phyloP scores from a whole-genome alignment of 1,284 basidiomycete genomes.

The Ustilago cynodontis region DNA sequence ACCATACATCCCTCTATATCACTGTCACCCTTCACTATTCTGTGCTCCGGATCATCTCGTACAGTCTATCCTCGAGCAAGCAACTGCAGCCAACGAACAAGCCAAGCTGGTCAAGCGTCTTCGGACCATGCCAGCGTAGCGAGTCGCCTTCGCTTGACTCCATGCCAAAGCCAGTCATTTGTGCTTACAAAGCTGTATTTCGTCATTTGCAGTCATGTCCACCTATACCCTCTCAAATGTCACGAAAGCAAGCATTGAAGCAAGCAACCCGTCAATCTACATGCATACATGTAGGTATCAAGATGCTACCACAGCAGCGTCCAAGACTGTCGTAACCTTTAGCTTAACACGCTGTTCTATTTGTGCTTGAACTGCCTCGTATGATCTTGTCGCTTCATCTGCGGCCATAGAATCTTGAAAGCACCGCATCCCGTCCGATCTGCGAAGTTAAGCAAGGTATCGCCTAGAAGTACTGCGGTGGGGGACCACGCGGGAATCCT shows the following conservation, averaged over 20 bases:
- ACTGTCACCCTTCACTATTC: not conserved
- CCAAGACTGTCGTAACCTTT: no score
- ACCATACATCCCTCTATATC: no score
- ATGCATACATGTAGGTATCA: not conserved
- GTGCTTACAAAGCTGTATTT: constrained; percentile 1
- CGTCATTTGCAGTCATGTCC: not conserved
- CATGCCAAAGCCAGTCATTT: not conserved
- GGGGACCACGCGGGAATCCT: constrained; percentile 86
- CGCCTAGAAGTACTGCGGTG: constrained; percentile 85
- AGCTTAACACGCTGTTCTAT: no score
- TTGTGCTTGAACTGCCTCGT: not conserved
- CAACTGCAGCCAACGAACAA: constrained; percentile 47
- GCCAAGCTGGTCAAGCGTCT: constrained; percentile 49
- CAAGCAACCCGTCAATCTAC: not conserved
- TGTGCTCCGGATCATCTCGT: not conserved
- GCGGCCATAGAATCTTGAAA: constrained; percentile 83
- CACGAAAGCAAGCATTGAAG: not conserved
- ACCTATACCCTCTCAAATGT: not conserved
- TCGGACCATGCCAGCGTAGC: constrained; percentile 41
- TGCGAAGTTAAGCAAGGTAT: constrained; percentile 83
- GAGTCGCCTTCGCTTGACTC: not conserved
- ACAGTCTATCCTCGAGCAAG: constrained; percentile 51
- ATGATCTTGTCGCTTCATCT: constrained; percentile 71
- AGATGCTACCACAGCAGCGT: no score
- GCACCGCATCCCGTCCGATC: constrained; percentile 84